Conservation (phyloP, 768 basidiomycete genomes). For the Boletus vinaceobasis region DNA sequence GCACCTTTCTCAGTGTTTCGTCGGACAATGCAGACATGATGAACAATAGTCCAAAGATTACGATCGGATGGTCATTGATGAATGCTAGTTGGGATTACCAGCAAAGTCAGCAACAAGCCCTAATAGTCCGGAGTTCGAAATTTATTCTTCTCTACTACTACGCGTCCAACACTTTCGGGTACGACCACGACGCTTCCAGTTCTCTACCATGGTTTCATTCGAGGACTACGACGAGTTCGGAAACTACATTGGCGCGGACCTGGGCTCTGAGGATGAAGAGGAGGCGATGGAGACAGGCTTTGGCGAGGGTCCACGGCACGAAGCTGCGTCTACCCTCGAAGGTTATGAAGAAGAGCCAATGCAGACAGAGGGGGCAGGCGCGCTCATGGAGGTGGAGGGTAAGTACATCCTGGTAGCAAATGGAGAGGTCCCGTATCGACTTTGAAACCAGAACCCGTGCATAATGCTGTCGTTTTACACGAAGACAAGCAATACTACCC, state of each 20-base stretch:
- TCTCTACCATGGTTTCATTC: conserved; percentile 48
- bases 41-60: conserved; percentile 2
- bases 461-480: conserved; percentile 84
- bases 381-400: conserved; percentile 88
- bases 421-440: conserved; percentile 1
- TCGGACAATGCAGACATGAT: conserved; percentile 63
- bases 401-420: conserved; percentile 16
- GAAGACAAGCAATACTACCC: conserved; percentile 99
- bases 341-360: conserved; percentile 76
- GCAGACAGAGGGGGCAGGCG: conserved; percentile 53
- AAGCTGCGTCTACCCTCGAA: conserved; percentile 61
- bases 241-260: conserved; percentile 95
- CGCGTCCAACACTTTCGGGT: conserved; percentile 18
- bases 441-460: conserved; percentile 56
- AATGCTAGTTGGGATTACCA: neutral
- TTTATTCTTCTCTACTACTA: conserved; percentile 20
- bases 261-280: conserved; percentile 74
- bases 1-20: conserved; percentile 79
- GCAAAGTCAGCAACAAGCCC: neutral
- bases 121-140: conserved; percentile 34
- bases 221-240: conserved; percentile 93
- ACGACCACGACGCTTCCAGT: neutral
- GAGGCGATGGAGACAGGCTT: conserved; percentile 53
- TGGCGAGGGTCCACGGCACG: conserved; percentile 34
- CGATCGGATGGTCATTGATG: conserved; percentile 13